A percentile compares a stretch with the other conserved stretches of the same genome.
phyloP scores from a whole-genome alignment of 116 monocot genomes.

The Posidonia oceanica region DNA sequence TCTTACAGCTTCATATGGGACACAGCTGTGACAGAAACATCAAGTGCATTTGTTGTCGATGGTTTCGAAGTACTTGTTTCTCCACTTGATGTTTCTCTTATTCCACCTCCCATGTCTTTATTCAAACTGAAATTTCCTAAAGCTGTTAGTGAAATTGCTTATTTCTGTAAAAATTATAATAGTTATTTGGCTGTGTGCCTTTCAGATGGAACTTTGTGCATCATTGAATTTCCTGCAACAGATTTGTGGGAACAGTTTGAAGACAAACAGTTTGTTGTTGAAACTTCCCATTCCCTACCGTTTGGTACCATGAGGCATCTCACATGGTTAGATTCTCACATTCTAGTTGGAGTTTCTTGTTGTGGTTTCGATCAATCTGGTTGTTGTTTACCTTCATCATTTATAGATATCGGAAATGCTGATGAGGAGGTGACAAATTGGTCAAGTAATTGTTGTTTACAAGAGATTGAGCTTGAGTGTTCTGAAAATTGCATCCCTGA shows the following conservation, averaged over 20 bases:
- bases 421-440: conserved; percentile 3
- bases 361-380: background rate
- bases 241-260: conserved; percentile 71
- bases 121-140: conserved; percentile 62
- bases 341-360: conserved; percentile 43
- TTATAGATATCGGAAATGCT: conserved; percentile 5
- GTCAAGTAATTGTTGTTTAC: conserved; percentile 21
- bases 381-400: background rate
- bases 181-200: conserved; percentile 52
- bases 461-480: conserved; percentile 67
- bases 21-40: conserved; percentile 66
- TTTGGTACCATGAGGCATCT: conserved; percentile 41
- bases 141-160: conserved; percentile 52
- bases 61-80: conserved; percentile 51
- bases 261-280: conserved; percentile 39
- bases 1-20: conserved; percentile 63
- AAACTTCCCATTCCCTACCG: conserved; percentile 17
- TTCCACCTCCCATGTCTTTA: conserved; percentile 91
- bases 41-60: conserved; percentile 77
- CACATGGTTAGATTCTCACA: conserved; percentile 69
- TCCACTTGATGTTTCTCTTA: conserved; percentile 65
- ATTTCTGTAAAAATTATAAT: conserved; percentile 38
- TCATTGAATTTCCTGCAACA: conserved; percentile 44
- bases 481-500: conserved; percentile 47
- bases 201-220: conserved; percentile 63